phyloP scores from a whole-genome alignment of 768 basidiomycete species.

The Amanita phalloides region DNA sequence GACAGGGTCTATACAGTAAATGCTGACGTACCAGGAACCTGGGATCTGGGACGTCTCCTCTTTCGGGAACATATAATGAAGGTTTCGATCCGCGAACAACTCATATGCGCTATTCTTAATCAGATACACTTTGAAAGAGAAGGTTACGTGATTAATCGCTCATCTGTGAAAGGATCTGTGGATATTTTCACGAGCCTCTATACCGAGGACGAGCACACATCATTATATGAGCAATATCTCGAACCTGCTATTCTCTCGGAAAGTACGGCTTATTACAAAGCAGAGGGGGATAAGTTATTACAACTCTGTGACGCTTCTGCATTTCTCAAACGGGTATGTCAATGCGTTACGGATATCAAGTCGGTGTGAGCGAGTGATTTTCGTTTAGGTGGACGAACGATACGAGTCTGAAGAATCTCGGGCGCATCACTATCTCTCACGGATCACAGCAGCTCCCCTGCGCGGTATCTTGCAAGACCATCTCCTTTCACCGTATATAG shows the following conservation, averaged over 20 bases:
- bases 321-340: slow-evolving; percentile 63
- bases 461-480: slow-evolving; percentile 66
- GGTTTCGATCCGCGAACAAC: slow-evolving; percentile 72
- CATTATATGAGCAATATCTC: slow-evolving; percentile 74
- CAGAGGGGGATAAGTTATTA: slow-evolving; percentile 62
- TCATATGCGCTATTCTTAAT: slow-evolving; percentile 72
- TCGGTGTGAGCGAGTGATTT: slow-evolving; percentile 9
- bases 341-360: slow-evolving; percentile 16
- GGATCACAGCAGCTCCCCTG: slow-evolving; percentile 59
- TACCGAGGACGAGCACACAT: slow-evolving; percentile 34
- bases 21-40: slow-evolving; percentile 69
- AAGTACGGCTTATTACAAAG: slow-evolving; percentile 69
- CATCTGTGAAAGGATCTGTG: slow-evolving; percentile 80
- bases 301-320: slow-evolving; percentile 71
- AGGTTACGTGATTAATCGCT: slow-evolving; percentile 85
- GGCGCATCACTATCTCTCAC: slow-evolving; percentile 76
- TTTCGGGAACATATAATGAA: slow-evolving; percentile 78
- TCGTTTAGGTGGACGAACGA: slow-evolving; percentile 60
- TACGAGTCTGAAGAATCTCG: slow-evolving; percentile 78
- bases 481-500: slow-evolving; percentile 70
- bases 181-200: slow-evolving; percentile 71
- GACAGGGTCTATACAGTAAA: slow-evolving; percentile 81
- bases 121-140: slow-evolving; percentile 90
- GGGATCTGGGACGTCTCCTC: slow-evolving; percentile 71
- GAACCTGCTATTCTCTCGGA: slow-evolving; percentile 75